These are phyloP conservation scores for Byssoonygena ceratinophila DNA, from an alignment of 2,329 filamentous ascomycete genomes.

Conservation along the genomic window DNA sequence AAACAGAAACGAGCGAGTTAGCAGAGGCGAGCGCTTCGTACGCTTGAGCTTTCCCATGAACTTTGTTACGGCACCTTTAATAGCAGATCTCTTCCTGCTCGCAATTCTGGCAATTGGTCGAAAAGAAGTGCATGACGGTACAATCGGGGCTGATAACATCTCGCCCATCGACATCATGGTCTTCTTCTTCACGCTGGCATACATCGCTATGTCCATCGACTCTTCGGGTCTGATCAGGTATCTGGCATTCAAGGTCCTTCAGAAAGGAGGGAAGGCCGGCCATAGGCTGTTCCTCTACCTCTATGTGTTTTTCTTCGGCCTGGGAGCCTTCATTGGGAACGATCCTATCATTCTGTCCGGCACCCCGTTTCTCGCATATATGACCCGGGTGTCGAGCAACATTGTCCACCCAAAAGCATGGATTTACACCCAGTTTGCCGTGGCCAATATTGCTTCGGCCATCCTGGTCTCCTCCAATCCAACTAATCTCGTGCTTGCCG, in stretches of 20 bases:
- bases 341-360: slow-evolving; percentile 66
- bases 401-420: slow-evolving; percentile 61
- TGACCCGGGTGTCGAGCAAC: slow-evolving; percentile 64
- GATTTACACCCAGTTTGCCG: slow-evolving; percentile 61
- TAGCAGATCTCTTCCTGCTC: slow-evolving; percentile 60
- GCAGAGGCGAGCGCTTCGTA: slow-evolving; percentile 36
- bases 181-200: slow-evolving; percentile 63
- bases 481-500: slow-evolving; percentile 63
- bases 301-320: slow-evolving; percentile 58
- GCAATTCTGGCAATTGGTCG: slow-evolving; percentile 58
- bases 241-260: slow-evolving; percentile 58
- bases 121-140: slow-evolving; percentile 58
- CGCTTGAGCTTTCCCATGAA: slow-evolving; percentile 54
- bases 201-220: slow-evolving; percentile 68
- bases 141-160: slow-evolving; percentile 55
- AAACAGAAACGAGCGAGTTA: slow-evolving; percentile 20
- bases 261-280: slow-evolving; percentile 57
- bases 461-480: slow-evolving; percentile 70
- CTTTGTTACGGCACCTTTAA: slow-evolving; percentile 58
- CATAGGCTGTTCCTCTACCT: slow-evolving; percentile 61
- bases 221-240: slow-evolving; percentile 62
- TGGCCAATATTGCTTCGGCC: slow-evolving; percentile 63
- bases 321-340: slow-evolving; percentile 61
- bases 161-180: slow-evolving; percentile 61
- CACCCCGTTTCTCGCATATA: slow-evolving; percentile 64